Evolutionary conservation across 2,329 filamentous ascomycete genomes (phyloP).

Genomic region (Botrytis medusae): DNA sequence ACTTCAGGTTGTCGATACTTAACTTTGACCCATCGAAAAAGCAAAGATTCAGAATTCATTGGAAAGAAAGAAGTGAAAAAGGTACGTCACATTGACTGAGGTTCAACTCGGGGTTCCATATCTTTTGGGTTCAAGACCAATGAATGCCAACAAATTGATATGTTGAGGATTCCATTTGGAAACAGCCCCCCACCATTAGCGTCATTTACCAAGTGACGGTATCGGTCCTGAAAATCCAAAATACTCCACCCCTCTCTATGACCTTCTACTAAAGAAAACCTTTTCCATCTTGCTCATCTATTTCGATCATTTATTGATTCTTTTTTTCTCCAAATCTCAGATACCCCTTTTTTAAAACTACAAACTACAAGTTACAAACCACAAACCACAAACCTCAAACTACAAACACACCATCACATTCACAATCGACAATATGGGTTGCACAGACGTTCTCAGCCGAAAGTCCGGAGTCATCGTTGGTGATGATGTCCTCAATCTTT

Average conservation of each 20-base stretch:
- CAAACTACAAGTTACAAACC: slow-evolving; percentile 23
- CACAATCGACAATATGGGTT: slow-evolving; percentile 44
- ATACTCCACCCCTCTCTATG: slow-evolving; percentile 19
- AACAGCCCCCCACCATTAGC: slow-evolving; percentile 30
- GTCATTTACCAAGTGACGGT: slow-evolving; percentile 23
- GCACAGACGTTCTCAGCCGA: slow-evolving; percentile 56
- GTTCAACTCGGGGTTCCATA: slow-evolving; percentile 7
- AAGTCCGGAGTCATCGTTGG: slow-evolving; percentile 67
- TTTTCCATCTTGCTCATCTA: slow-evolving; percentile 11
- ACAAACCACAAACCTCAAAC: slow-evolving; percentile 17
- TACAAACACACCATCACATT: slow-evolving; percentile 19
- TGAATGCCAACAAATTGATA: slow-evolving; percentile 15
- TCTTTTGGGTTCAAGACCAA: slow-evolving; percentile 9
- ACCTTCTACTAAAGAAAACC: slow-evolving; percentile 21
- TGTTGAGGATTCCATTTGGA: slow-evolving; percentile 19
- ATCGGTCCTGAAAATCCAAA: slow-evolving; percentile 28
- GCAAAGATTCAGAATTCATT: not conserved
- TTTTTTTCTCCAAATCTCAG: slow-evolving; percentile 7
- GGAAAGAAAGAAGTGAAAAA: not conserved
- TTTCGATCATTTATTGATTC: slow-evolving; percentile 24
- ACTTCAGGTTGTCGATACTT: not conserved
- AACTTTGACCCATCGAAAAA: not conserved
- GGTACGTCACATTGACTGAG: slow-evolving; percentile 12
- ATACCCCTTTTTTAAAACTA: slow-evolving; percentile 4
- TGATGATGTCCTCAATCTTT: slow-evolving; percentile 69